Evolutionary conservation across 371 early-diverging fungal genomes (phyloP), one percentile per base, ranked within the genome.

Genomic region (Circinella umbellata): DNA sequence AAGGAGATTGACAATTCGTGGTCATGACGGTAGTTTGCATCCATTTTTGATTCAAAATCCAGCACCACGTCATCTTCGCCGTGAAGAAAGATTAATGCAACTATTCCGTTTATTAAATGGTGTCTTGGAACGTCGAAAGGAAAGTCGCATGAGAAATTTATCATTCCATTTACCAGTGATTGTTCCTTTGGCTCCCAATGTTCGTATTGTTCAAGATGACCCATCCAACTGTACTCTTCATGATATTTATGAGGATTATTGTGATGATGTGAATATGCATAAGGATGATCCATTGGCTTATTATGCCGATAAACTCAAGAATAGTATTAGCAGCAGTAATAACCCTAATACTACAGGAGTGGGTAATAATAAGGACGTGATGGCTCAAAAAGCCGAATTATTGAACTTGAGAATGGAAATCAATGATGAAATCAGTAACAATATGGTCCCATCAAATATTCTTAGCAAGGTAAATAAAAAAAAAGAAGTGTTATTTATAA

Each of bases 1-100:
- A 60, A 85, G 96, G 27, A 82, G 94, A 27, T 61, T 99, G 66
- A 91, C 92, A 0, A 94, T 99, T 68, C 91, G 95, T 17, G 98
- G 97, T 10, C 92, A 95, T 71, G 94, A 98, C 73, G 99, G 99
- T 39, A 90, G 87, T 49, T 69, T 93, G 42, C 90, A 94, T 76
- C 91, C 95, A 10, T 99, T 99, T 80, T 84, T 93, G 63, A 91
- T 98, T 13, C 97, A 99, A 76, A 94, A 97, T 69, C 95, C 95
- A 7, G 91, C 95, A 1, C 87, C 94, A 4, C 86, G 95, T 47
- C 92, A 91, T 65, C 91, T 92, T 73, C 88, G 97, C 48, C 86
- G 98, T 13, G 98, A 99, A 76, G 99, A 99, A 80, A 86, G 96
- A 68, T 88, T 96, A 64, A 85, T 95, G 79, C 99, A 98, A 72